These are phyloP conservation scores for Phyllosticta citrichinensis DNA, from an alignment of 2,329 filamentous ascomycete species.

Conservation along the genomic window DNA sequence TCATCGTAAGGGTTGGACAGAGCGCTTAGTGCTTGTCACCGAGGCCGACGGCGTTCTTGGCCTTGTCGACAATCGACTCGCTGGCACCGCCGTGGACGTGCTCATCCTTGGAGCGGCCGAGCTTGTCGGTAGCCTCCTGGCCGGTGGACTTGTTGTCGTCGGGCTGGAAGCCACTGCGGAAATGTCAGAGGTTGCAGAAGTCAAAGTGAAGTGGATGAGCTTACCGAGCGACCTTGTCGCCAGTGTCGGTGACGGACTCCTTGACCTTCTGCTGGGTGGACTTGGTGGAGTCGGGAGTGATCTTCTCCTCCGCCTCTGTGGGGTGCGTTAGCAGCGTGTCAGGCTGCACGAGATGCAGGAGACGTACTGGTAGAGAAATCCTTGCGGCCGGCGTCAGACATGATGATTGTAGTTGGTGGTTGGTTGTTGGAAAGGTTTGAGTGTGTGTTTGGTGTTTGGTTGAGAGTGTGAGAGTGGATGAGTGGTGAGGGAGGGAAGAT, in stretches of 20 bases:
- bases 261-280: constrained; percentile 50
- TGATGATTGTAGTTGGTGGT: constrained; percentile 35
- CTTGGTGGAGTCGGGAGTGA: constrained; percentile 51
- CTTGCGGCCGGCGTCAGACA: constrained; percentile 55
- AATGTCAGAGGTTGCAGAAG: constrained; percentile 15
- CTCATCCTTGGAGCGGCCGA: constrained; percentile 29
- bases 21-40: constrained; percentile 28
- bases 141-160: constrained; percentile 45
- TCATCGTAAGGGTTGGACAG: not conserved
- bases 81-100: constrained; percentile 27
- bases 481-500: not conserved
- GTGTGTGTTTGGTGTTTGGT: constrained; percentile 11
- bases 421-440: constrained; percentile 16
- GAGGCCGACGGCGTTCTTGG: constrained; percentile 38
- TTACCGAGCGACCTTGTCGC: constrained; percentile 45
- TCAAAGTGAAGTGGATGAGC: constrained; percentile 7
- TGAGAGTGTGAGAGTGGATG: constrained; percentile 12
- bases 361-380: constrained; percentile 42
- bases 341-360: not conserved
- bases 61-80: constrained; percentile 34
- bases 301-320: constrained; percentile 45
- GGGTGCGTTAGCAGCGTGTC: constrained; percentile 14
- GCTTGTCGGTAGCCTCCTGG: constrained; percentile 39
- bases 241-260: constrained; percentile 45
- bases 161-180: constrained; percentile 34